phyloP scores from a whole-genome alignment of 2,329 filamentous ascomycete genomes.

The Penicillium concentricum region DNA sequence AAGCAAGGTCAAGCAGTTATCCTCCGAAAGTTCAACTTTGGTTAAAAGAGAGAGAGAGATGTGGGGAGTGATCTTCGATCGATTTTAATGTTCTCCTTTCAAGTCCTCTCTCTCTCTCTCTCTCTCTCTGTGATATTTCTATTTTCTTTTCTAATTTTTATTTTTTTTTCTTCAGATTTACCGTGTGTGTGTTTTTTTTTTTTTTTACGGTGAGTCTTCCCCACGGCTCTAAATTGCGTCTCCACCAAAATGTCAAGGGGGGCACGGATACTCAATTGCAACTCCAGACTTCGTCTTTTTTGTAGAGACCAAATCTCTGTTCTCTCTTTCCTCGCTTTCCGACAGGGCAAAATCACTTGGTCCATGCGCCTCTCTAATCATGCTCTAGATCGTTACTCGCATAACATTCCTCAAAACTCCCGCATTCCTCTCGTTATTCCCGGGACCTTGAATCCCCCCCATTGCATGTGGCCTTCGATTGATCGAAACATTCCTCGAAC shows the following conservation, averaged over 20 bases:
- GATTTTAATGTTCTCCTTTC: constrained; percentile 3
- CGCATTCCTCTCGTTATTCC: constrained; percentile 26
- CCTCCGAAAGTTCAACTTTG: background rate
- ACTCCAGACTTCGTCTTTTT: constrained; percentile 6
- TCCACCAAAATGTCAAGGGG: constrained; percentile 32
- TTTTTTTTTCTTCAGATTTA: background rate
- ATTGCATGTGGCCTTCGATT: constrained; percentile 31
- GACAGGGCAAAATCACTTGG: background rate
- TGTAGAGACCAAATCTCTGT: constrained; percentile 5
- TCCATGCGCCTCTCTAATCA: constrained; percentile 11
- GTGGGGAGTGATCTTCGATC: constrained; percentile 9
- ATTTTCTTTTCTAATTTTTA: background rate
- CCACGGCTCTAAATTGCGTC: constrained; percentile 32
- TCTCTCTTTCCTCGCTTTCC: constrained; percentile 6
- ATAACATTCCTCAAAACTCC: constrained; percentile 15
- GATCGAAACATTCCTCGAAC: constrained; percentile 25
- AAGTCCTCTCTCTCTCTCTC: background rate
- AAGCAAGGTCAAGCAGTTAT: too few relatives aligned
- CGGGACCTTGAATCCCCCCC: constrained; percentile 6
- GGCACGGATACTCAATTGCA: constrained; percentile 17
- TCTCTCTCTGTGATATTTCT: background rate
- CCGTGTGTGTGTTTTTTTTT: background rate
- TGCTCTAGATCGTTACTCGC: constrained; percentile 20
- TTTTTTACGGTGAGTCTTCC: constrained; percentile 25
- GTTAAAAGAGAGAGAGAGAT: background rate